phyloP scores from a whole-genome alignment of 495 filamentous ascomycete species.

The Astrothelium subdiscretum region DNA sequence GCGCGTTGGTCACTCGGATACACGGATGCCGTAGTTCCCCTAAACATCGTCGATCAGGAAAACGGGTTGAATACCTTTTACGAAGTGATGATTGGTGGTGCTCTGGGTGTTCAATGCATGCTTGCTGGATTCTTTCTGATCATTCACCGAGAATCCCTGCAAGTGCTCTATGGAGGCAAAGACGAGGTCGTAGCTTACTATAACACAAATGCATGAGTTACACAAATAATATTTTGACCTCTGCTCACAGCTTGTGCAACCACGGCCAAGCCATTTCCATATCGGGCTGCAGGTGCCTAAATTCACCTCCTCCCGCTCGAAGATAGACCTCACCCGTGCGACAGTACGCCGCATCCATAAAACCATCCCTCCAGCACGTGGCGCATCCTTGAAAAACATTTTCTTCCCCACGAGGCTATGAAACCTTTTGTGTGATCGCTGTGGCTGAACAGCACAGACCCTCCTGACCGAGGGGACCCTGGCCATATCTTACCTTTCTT shows the following conservation, averaged over 20 bases:
- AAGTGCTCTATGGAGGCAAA: constrained; percentile 2
- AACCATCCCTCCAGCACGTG: background rate
- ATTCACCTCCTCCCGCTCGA: background rate
- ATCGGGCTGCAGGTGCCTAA: background rate
- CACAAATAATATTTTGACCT: background rate
- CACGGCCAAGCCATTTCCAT: background rate
- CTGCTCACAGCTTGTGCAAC: background rate
- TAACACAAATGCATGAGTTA: background rate
- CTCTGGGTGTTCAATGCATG: constrained; percentile 5
- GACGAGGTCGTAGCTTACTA: background rate
- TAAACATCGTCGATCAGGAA: background rate
- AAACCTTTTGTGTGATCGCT: background rate
- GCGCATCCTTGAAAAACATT: background rate
- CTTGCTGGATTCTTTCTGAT: background rate
- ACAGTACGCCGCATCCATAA: background rate
- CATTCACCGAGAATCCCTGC: background rate
- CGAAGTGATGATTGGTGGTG: constrained; percentile 5
- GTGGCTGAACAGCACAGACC: background rate
- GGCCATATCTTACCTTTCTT: no score
- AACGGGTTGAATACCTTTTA: constrained; percentile 1
- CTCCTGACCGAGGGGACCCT: no score
- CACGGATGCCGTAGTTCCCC: background rate
- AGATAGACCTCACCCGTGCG: no score
- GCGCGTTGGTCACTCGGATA: constrained; percentile 5
- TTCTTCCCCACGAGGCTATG: background rate